Conservation (phyloP, 106 monocot species). For the Allium cepa region DNA sequence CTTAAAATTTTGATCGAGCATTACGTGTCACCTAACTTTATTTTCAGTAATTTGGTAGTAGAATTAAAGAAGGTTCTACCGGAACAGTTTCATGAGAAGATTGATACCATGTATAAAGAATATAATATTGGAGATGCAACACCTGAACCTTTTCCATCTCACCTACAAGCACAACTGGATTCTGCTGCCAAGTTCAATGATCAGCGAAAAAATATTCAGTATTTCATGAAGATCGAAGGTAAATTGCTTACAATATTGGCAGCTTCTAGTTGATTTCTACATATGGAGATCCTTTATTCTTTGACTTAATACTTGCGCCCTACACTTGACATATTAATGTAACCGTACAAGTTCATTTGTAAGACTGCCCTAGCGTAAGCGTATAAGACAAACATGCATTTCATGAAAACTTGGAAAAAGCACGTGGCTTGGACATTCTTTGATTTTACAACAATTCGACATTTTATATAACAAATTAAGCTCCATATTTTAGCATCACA, state of each 20-base stretch:
- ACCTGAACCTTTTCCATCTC: not conserved
- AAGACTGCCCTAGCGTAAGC: not conserved
- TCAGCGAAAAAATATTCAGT: slow-evolving; percentile 8
- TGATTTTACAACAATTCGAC: too few species aligned
- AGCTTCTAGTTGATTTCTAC: not conserved
- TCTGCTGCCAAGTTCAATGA: slow-evolving; percentile 7
- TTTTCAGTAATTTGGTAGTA: slow-evolving; percentile 17
- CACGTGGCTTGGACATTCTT: not conserved
- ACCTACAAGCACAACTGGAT: not conserved
- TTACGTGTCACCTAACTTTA: slow-evolving; percentile 35
- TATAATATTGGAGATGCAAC: slow-evolving; percentile 9
- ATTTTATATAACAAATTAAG: too few species aligned
- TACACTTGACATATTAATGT: too few species aligned
- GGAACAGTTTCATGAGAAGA: slow-evolving; percentile 9
- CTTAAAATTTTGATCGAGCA: slow-evolving; percentile 45
- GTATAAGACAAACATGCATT: not conserved
- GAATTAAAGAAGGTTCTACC: slow-evolving; percentile 31
- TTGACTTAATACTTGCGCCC: too few species aligned
- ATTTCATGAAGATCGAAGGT: slow-evolving; percentile 14
- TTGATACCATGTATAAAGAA: slow-evolving; percentile 20
- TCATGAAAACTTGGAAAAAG: not conserved
- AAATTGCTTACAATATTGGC: not conserved
- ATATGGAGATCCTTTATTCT: not conserved
- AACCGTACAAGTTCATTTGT: not conserved
- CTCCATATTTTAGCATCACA: not conserved